Evolutionary conservation across 257 asterid genomes (phyloP).

Genomic region (Capsicum chinense): DNA sequence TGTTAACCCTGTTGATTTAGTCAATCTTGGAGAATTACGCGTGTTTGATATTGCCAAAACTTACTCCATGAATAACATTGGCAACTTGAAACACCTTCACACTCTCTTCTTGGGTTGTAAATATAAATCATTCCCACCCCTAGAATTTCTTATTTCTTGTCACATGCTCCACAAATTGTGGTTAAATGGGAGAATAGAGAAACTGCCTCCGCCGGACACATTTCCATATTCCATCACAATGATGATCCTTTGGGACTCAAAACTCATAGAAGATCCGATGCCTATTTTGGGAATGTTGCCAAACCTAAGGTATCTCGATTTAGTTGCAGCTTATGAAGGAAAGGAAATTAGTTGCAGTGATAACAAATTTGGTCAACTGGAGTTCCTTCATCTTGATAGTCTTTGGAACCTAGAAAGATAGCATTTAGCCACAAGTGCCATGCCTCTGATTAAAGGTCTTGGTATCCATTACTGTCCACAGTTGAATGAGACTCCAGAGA

Average conservation of each 20-base stretch:
- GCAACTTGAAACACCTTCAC: not conserved
- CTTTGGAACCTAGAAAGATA: not conserved
- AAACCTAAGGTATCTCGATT: not conserved
- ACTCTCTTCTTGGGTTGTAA: not conserved
- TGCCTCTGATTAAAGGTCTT: not conserved
- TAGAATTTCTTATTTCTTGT: not conserved
- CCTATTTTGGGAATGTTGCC: constrained; percentile 18
- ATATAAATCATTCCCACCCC: not conserved
- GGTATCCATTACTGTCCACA: not conserved
- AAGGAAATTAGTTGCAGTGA: not conserved
- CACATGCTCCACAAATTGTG: not conserved
- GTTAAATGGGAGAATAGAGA: not conserved
- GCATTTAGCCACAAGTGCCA: not conserved
- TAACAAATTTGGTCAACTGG: constrained; percentile 8
- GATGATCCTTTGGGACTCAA: not conserved
- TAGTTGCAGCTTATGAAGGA: not conserved
- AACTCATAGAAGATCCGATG: not conserved
- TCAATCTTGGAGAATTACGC: not conserved
- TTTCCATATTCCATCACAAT: constrained; percentile 17
- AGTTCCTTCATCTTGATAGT: not conserved
- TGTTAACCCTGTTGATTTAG: not conserved
- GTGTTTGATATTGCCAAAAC: not conserved
- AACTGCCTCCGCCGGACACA: not conserved
- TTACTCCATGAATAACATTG: not conserved
- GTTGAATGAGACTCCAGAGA: not conserved